Evolutionary conservation across 441 rosid genomes (phyloP).

Genomic region (Brassica balearica): DNA sequence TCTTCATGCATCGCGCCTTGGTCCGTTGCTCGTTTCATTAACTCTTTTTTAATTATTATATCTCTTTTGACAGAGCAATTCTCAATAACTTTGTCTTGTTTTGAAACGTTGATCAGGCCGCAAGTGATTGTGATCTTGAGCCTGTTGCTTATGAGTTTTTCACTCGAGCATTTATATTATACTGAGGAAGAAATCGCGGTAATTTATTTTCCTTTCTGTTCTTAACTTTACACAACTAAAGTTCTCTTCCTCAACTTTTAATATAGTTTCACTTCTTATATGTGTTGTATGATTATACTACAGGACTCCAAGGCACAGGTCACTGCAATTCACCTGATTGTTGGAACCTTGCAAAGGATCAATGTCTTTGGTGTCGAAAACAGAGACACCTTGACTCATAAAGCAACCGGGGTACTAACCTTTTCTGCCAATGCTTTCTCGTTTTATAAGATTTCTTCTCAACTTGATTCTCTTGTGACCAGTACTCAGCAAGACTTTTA

Average conservation of each 20-base stretch:
- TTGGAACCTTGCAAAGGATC: constrained; percentile 80
- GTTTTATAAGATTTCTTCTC: constrained; percentile 6
- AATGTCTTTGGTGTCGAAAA: constrained; percentile 76
- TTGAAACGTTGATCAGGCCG: constrained; percentile 57
- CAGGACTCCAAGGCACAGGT: constrained; percentile 79
- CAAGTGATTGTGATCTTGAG: constrained; percentile 74
- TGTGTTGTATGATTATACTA: constrained; percentile 23
- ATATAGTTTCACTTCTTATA: not conserved
- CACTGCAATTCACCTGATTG: constrained; percentile 73
- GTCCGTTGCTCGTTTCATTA: constrained; percentile 16
- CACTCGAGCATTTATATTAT: constrained; percentile 70
- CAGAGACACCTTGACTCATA: constrained; percentile 80
- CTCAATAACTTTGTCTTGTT: not conserved
- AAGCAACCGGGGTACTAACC: constrained; percentile 71
- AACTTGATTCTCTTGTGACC: constrained; percentile 36
- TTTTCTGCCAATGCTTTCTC: constrained; percentile 8
- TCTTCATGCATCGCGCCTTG: constrained; percentile 75
- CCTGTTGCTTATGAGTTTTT: constrained; percentile 75
- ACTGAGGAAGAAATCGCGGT: constrained; percentile 83
- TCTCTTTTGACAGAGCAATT: constrained; percentile 9
- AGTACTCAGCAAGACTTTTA: constrained; percentile 80
- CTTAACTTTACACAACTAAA: constrained; percentile 21
- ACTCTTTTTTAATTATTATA: too few species aligned
- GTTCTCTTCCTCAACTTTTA: not conserved
- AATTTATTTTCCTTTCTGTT: constrained; percentile 30